Evolutionary conservation across 768 basidiomycete species (phyloP).

Genomic region (Russula abietina): DNA sequence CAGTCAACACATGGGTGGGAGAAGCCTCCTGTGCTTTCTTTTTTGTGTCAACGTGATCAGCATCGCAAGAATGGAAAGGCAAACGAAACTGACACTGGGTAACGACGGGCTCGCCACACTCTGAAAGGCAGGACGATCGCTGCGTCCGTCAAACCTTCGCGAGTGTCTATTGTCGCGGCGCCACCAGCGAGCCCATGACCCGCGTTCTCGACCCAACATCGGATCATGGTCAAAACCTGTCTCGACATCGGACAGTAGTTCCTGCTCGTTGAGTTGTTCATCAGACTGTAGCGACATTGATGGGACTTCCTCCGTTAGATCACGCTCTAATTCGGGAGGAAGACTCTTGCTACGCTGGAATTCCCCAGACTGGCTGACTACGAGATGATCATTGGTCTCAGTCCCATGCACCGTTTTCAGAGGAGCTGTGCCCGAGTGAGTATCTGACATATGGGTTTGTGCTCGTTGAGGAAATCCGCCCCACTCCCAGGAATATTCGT

Average conservation of each 20-base stretch:
- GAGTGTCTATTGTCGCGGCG: conserved; percentile 42
- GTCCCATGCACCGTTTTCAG: conserved; percentile 4
- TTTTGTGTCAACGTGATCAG: background rate
- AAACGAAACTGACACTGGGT: conserved; percentile 3
- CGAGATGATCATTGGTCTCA: conserved; percentile 14
- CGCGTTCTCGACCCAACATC: conserved; percentile 28
- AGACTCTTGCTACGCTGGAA: conserved; percentile 51
- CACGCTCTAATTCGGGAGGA: conserved; percentile 40
- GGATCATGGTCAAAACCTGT: background rate
- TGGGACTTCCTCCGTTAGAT: conserved; percentile 1
- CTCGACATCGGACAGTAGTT: conserved; percentile 18
- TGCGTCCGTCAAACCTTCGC: conserved; percentile 13
- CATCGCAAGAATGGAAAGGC: background rate
- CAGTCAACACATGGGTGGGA: background rate
- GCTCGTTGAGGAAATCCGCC: conserved; percentile 82
- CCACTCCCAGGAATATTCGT: conserved; percentile 94
- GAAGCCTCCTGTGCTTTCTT: background rate
- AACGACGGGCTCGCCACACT: conserved; percentile 3
- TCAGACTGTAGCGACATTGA: background rate
- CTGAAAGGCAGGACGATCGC: background rate
- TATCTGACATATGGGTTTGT: conserved; percentile 50
- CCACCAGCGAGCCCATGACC: conserved; percentile 86
- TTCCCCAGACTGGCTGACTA: conserved; percentile 24
- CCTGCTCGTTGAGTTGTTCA: conserved; percentile 1
- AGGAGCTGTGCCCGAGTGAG: background rate